These are phyloP conservation scores for Fraxinus dipetala DNA, from an alignment of 305 asterid species.

Conservation along the genomic window DNA sequence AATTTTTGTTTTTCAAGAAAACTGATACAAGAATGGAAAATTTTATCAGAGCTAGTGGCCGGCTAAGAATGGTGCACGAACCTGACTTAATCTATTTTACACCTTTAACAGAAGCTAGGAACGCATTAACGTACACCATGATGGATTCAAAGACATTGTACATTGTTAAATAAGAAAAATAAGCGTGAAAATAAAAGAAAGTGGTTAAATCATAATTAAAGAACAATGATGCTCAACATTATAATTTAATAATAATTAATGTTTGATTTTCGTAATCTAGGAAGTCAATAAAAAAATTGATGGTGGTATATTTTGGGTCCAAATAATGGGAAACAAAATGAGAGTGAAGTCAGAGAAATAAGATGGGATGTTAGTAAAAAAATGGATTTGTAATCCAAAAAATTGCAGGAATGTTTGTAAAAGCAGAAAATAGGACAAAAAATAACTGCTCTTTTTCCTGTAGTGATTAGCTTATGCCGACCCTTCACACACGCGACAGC, in stretches of 20 bases:
- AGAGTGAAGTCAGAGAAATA: conserved; percentile 31
- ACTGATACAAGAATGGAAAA: too few species aligned
- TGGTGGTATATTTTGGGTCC: conserved; percentile 29
- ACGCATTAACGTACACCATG: too few species aligned
- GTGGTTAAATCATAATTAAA: neutral
- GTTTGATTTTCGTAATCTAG: neutral
- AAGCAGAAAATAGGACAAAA: conserved; percentile 27
- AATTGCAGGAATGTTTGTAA: conserved; percentile 35
- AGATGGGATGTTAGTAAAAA: conserved; percentile 22
- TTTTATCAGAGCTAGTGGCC: too few species aligned
- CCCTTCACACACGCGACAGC: conserved; percentile 71
- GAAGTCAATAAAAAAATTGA: neutral
- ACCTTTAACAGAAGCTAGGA: neutral
- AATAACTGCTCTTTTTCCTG: conserved; percentile 31
- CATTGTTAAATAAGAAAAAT: too few species aligned
- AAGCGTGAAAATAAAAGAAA: neutral
- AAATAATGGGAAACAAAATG: conserved; percentile 40
- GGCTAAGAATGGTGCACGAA: too few species aligned
- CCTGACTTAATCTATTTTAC: neutral
- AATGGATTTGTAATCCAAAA: conserved; percentile 30
- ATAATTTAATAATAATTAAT: too few species aligned
- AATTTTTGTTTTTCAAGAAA: too few species aligned
- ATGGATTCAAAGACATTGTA: neutral
- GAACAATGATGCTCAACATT: neutral
- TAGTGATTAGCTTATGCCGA: conserved; percentile 1